These are phyloP conservation scores for Neodidymelliopsis sp. DNA, from an alignment of 2,329 filamentous ascomycete genomes.

Conservation along the genomic window DNA sequence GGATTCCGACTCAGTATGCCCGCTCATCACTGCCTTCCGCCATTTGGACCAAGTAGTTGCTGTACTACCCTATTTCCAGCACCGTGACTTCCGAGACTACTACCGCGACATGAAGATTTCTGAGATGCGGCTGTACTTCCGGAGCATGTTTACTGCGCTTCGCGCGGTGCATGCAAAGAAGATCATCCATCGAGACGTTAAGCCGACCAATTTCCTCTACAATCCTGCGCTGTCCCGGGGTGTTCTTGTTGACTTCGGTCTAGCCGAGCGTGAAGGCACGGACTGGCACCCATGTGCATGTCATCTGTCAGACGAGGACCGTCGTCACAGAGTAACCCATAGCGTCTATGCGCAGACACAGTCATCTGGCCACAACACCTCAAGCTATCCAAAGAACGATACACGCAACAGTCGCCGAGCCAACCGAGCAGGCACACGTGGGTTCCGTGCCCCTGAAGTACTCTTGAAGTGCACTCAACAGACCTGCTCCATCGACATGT, in stretches of 20 bases:
- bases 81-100: constrained; percentile 93
- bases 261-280: constrained; percentile 77
- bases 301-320: constrained; percentile 68
- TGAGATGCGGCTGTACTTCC: constrained; percentile 90
- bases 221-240: constrained; percentile 80
- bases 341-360: constrained; percentile 67
- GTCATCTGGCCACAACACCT: constrained; percentile 47
- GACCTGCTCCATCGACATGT: constrained; percentile 90
- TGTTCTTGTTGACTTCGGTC: constrained; percentile 97
- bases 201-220: constrained; percentile 97
- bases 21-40: constrained; percentile 96
- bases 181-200: constrained; percentile 95
- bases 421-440: constrained; percentile 92
- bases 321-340: constrained; percentile 64
- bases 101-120: constrained; percentile 86
- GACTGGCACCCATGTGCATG: constrained; percentile 86
- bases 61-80: constrained; percentile 92
- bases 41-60: constrained; percentile 94
- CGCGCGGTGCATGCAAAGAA: constrained; percentile 80
- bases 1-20: constrained; percentile 84
- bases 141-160: constrained; percentile 85
- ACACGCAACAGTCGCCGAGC: constrained; percentile 86
- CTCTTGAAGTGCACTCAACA: constrained; percentile 97
- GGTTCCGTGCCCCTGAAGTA: constrained; percentile 95
- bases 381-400: constrained; percentile 88